These are phyloP conservation scores for Podaxis sp. DNA, from an alignment of 768 basidiomycete species.

Conservation along the genomic window DNA sequence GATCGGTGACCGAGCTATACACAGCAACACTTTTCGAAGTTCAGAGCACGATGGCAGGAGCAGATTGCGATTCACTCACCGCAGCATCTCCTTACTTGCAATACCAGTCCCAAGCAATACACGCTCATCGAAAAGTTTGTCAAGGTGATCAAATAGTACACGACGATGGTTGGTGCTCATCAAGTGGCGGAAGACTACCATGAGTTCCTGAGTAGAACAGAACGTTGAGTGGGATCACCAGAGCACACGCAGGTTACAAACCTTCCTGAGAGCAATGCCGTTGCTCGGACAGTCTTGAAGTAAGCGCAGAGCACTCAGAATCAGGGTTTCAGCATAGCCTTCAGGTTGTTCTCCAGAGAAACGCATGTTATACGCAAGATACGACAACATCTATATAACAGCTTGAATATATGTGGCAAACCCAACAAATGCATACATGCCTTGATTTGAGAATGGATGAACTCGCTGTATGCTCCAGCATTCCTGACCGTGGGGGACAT, in stretches of 20 bases:
- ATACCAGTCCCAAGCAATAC: constrained; percentile 85
- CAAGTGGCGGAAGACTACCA: constrained; percentile 91
- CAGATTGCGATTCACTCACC: constrained; percentile 39
- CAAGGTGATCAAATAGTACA: constrained; percentile 77
- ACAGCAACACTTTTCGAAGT: constrained; percentile 58
- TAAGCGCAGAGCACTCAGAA: constrained; percentile 78
- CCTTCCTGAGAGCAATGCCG: constrained; percentile 80
- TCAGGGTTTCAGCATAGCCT: constrained; percentile 76
- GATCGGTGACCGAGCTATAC: constrained; percentile 87
- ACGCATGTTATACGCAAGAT: constrained; percentile 86
- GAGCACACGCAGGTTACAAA: constrained; percentile 22
- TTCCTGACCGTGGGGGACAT: constrained; percentile 79
- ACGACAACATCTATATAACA: constrained; percentile 74
- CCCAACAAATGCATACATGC: constrained; percentile 36
- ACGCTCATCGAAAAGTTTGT: constrained; percentile 87
- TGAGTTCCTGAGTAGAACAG: constrained; percentile 62
- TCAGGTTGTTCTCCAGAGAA: constrained; percentile 57
- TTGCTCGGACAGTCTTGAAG: constrained; percentile 92
- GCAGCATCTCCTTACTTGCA: constrained; percentile 80
- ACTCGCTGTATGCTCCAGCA: constrained; percentile 70
- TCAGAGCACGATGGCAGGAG: constrained; percentile 14
- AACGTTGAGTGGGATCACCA: constrained; percentile 14
- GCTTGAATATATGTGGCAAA: background rate
- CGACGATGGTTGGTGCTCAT: constrained; percentile 75
- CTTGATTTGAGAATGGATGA: constrained; percentile 89